Base-by-base conservation (phyloP, 352 stramenopile species). In the Pythium brachiatum region DNA sequence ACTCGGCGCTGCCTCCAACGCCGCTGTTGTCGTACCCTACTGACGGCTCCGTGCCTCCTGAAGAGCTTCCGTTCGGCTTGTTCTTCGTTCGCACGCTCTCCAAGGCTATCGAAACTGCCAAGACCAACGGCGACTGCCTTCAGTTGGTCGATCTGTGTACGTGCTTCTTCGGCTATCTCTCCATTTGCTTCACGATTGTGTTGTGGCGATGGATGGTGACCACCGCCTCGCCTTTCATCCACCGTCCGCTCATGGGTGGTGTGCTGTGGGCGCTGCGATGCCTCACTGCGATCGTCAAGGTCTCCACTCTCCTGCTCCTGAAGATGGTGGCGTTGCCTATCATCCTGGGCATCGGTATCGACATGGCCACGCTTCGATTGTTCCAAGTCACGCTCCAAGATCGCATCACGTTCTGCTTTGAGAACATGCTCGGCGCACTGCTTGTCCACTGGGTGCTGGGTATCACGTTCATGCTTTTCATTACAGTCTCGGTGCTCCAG, bases 261-360 rank as follows among this genome's bases (percentile, higher is more conserved):
- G 65, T 94, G 26, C 63, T 91, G 4, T 94, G 87, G 85, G 84
- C 83, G 12, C 48, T 95, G 38, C 82, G 83, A 12, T 95, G 85
- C 43, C 54, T 95, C 36, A 90, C 80, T 8, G 87, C 87, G 12
- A 91, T 95, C 39, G 90, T 97, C 11, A 98, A 99, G 69, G 96
- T 99, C 16, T 92, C 92, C 13, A 90, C 96, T 16, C 78, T 99
- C 21, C 69, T 99, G 23, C 83, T 98, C 64, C 79, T 98, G 32
- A 99, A 99, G 83, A 99, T 99, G 96, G 86, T 98, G 44, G 69
- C 98, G 31, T 73, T 99, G n/a, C 96, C 97, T 3, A 86, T 99
- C 46, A 60, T 97, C 2, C 78, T 99, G 21, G 97, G 96, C 0
- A 46, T 98, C 21, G 94, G 94, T 32, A 94, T 99, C 34, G 96